A percentile compares a stretch with the other conserved stretches of the same genome.
Conservation (phyloP, 2,329 filamentous ascomycete species). For the Pseudocercospora vitis region DNA sequence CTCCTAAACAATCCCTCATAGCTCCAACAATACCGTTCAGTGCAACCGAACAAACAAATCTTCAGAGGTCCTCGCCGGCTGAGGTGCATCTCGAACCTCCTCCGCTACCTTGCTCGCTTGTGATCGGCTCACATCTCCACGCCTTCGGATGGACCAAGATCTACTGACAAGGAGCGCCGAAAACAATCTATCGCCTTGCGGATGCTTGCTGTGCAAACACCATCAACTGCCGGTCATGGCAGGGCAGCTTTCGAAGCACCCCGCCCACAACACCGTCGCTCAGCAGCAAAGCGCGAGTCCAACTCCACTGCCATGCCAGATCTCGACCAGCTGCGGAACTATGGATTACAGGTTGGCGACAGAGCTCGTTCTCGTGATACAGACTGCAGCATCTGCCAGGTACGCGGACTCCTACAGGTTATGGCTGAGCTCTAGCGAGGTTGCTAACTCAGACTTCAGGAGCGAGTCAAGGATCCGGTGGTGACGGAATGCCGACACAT, state of each 20-base stretch:
- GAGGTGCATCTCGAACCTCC: background rate
- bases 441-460: background rate
- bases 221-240: background rate
- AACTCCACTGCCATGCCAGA: slow-evolving; percentile 12
- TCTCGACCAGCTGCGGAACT: slow-evolving; percentile 13
- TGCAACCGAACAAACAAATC: background rate
- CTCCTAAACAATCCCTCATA: background rate
- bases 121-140: background rate
- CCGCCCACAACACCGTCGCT: slow-evolving; percentile 2
- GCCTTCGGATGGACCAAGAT: background rate
- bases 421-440: background rate
- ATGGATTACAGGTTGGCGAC: slow-evolving; percentile 15
- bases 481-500: slow-evolving; percentile 21
- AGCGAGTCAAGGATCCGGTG: slow-evolving; percentile 12
- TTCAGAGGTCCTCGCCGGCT: background rate
- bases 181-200: background rate
- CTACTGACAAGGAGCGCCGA: background rate
- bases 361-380: slow-evolving; percentile 11
- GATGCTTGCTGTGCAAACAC: slow-evolving; percentile 6
- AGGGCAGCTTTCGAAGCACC: background rate
- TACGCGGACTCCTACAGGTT: background rate
- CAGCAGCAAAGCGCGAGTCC: background rate
- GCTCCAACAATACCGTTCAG: background rate
- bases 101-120: background rate
- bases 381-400: slow-evolving; percentile 20